Evolutionary conservation across 805 yeast species (phyloP).

Genomic region (Saccharomycopsis javanensis): DNA sequence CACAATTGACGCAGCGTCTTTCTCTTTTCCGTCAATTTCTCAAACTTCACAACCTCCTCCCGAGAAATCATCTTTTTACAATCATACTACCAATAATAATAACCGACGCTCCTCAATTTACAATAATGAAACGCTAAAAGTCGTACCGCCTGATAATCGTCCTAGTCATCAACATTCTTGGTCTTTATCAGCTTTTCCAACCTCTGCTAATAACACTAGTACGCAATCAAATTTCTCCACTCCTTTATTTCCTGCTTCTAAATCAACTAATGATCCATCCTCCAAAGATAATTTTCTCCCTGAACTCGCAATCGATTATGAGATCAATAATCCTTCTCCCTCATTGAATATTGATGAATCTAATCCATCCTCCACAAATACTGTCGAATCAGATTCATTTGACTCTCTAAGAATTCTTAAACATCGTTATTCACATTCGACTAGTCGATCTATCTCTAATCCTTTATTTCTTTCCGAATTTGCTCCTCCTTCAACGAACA

Average conservation of each 20-base stretch:
- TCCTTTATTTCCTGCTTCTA: not conserved
- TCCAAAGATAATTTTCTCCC: not conserved
- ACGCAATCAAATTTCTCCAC: not conserved
- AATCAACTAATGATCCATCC: not conserved
- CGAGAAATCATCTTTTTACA: not conserved
- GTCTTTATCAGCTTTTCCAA: conserved; percentile 9
- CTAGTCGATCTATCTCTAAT: conserved; percentile 15
- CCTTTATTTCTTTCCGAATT: conserved; percentile 8
- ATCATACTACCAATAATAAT: not conserved
- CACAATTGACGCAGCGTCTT: not conserved
- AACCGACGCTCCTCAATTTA: not conserved
- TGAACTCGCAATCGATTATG: not conserved
- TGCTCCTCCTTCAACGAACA: not conserved
- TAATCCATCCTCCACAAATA: not conserved
- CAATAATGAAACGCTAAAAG: conserved; percentile 1
- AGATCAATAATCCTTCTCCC: not conserved
- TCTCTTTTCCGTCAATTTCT: not conserved
- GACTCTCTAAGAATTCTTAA: not conserved
- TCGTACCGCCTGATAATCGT: not conserved
- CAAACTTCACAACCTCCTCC: not conserved
- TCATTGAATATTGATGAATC: not conserved
- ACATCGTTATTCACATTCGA: conserved; percentile 8
- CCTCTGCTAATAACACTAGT: not conserved
- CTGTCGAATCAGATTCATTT: not conserved
- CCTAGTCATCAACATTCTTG: conserved; percentile 11